phyloP scores from a whole-genome alignment of 2,329 filamentous ascomycete species.

The Claviceps pazoutovae region DNA sequence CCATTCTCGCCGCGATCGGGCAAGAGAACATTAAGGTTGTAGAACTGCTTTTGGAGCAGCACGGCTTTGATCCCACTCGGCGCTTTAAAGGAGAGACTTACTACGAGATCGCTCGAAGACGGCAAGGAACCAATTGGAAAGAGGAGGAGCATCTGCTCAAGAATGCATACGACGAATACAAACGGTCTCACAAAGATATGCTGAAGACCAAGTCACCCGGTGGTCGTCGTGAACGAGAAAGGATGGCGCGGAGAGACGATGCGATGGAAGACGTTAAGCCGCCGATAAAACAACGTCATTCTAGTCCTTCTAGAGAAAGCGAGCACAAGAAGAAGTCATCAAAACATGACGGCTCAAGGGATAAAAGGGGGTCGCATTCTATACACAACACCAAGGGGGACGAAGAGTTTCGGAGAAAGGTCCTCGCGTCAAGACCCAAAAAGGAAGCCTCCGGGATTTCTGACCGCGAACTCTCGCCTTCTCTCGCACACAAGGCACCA shows the following conservation, averaged over 20 bases:
- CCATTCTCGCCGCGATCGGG: constrained; percentile 88
- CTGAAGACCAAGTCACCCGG: constrained; percentile 37
- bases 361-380: constrained; percentile 33
- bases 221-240: constrained; percentile 26
- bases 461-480: constrained; percentile 40
- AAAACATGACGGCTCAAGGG: constrained; percentile 31
- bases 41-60: constrained; percentile 61
- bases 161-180: constrained; percentile 54
- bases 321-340: constrained; percentile 30
- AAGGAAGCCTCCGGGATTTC: constrained; percentile 40
- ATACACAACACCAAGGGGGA: constrained; percentile 28
- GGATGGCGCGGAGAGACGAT: constrained; percentile 28
- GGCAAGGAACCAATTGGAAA: constrained; percentile 78
- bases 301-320: constrained; percentile 33
- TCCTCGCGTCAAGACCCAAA: constrained; percentile 33
- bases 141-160: constrained; percentile 75
- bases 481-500: constrained; percentile 29
- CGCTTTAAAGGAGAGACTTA: constrained; percentile 68
- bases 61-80: constrained; percentile 68
- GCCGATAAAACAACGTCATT: constrained; percentile 30
- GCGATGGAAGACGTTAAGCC: constrained; percentile 27
- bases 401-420: constrained; percentile 35
- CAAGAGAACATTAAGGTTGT: constrained; percentile 78
- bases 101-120: constrained; percentile 70
- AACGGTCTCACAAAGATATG: constrained; percentile 34